Evolutionary conservation across 1,284 basidiomycete species (phyloP).

Genomic region (Boletus smithii): DNA sequence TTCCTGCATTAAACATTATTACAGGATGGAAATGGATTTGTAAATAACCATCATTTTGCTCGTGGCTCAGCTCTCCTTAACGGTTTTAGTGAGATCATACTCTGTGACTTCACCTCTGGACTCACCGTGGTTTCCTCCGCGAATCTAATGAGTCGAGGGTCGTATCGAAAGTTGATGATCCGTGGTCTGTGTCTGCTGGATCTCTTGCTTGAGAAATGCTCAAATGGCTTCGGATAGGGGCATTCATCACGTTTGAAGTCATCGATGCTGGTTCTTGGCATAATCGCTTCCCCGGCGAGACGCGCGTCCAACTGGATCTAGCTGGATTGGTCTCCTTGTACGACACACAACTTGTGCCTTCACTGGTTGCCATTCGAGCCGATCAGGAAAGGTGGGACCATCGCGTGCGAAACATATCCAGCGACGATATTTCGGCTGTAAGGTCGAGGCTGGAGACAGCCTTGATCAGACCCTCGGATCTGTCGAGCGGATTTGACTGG

Average conservation of each 20-base stretch:
- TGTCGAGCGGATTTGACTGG: constrained; percentile 45
- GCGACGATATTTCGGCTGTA: constrained; percentile 16
- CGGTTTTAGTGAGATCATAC: constrained; percentile 46
- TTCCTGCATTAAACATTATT: not conserved
- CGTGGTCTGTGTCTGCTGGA: not conserved
- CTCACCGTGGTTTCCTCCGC: constrained; percentile 37
- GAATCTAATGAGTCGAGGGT: constrained; percentile 13
- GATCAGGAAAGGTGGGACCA: constrained; percentile 30
- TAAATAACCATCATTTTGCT: constrained; percentile 24
- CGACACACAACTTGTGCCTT: constrained; percentile 31
- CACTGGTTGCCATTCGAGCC: constrained; percentile 26
- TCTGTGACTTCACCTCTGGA: constrained; percentile 45
- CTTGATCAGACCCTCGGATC: constrained; percentile 14
- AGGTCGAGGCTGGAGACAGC: constrained; percentile 24
- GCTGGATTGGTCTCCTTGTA: constrained; percentile 35
- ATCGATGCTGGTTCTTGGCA: constrained; percentile 35
- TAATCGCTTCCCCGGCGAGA: constrained; percentile 36
- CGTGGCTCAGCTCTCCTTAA: not conserved
- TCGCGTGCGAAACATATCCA: constrained; percentile 30
- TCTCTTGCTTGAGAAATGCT: not conserved
- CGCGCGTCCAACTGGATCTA: constrained; percentile 34
- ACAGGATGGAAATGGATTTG: constrained; percentile 50
- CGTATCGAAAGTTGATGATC: no score
- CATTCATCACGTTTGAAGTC: constrained; percentile 7
- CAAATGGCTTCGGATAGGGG: not conserved